Conservation (phyloP, 148 eudicot species). For the Cornus florida region DNA sequence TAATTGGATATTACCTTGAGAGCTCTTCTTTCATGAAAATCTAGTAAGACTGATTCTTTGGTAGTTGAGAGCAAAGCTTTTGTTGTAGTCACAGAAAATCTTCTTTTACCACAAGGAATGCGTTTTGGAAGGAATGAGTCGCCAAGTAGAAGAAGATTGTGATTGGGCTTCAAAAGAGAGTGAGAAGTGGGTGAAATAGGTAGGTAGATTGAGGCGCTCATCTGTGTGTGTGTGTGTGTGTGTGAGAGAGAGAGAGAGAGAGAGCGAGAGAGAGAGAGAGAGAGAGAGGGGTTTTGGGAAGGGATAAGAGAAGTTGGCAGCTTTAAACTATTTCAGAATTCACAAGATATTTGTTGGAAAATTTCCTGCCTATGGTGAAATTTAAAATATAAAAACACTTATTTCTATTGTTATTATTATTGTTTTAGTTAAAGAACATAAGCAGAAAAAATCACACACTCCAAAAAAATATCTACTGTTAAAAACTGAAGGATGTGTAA, state of each 20-base stretch:
- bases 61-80: conserved; percentile 55
- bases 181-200: conserved; percentile 23
- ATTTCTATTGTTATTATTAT: too few relatives aligned
- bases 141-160: conserved; percentile 12
- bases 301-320: conserved; percentile 13
- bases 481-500: too few relatives aligned
- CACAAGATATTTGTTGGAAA: neutral
- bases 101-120: conserved; percentile 25
- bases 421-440: too few relatives aligned
- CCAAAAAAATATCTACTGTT: too few relatives aligned
- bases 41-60: conserved; percentile 65
- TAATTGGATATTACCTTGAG: conserved; percentile 49
- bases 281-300: conserved; percentile 3
- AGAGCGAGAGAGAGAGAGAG: neutral
- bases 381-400: too few relatives aligned
- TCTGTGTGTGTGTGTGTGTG: neutral
- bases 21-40: conserved; percentile 59
- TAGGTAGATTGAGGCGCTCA: conserved; percentile 36
- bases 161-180: conserved; percentile 28
- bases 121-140: conserved; percentile 21
- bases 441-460: too few relatives aligned
- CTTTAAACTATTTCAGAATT: neutral
- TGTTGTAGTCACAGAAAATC: conserved; percentile 27
- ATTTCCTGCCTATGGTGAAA: too few relatives aligned
- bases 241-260: neutral